Base-by-base conservation (phyloP, 805 yeast species). In the Wickerhamiella siamensis region DNA sequence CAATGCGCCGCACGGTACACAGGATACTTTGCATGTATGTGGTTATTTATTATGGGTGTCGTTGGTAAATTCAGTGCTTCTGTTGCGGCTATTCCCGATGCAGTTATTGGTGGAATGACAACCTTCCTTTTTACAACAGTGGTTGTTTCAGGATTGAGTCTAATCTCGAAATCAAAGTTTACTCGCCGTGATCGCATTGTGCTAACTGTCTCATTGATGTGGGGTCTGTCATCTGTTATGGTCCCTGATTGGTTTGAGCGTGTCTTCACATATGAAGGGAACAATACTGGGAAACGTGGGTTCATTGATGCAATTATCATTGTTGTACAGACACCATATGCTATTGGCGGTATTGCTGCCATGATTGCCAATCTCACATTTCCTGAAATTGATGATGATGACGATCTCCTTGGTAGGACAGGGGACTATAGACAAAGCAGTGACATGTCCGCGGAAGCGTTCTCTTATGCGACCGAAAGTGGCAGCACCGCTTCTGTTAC, bases 1-100 rank as follows among this genome's bases (percentile, higher is more conserved):
- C 82, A 81, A 59, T 83, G 94, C 66, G 94, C 94, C 40, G 77
- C 81, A 56, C 71, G 93, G 65, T 67, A 70, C 39, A 82, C 72
- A 20, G 95, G 87, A 31, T 77, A 74, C 61, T 78, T 81, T 77
- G 72, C 80, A 63, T 78, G 81, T 47, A 73, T 81, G 67, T 81
- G 79, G 65, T 63, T 83, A 51, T 55, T 84, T 42, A 58, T 83
- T 47, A 83, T 83, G 94, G 95, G 95, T 36, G 60, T 83, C 36
- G 81, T 84, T 58, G 68, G 88, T 46, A 80, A 81, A 60, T 80
- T 81, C 56, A 86, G 87, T 31, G 88, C 87, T 41, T 84, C 94
- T 14, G 66, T 83, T 43, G 82, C 79, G 29, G 68, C 91, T 31
- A 81, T 81, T 52, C 91, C 91, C 38, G 69, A 67, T 43, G 68